These are phyloP conservation scores for Mucor irregularis DNA, from an alignment of 371 early-diverging fungal species.

Conservation along the genomic window DNA sequence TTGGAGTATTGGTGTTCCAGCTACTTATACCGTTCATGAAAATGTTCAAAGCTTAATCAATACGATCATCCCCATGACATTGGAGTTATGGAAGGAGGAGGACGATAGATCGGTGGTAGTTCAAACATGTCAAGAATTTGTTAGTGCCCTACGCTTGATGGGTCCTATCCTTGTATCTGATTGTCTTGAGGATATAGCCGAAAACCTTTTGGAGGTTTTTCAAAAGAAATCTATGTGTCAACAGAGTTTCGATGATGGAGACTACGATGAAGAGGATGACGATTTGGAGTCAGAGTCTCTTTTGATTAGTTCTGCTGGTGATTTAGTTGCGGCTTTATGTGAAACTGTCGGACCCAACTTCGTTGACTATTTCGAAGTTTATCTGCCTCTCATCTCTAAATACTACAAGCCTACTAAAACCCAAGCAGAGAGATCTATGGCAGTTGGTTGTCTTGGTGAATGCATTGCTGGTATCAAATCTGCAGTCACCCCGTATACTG, in stretches of 20 bases:
- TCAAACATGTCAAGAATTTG: conserved; percentile 74
- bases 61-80: conserved; percentile 65
- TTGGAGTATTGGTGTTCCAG: conserved; percentile 74
- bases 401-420: conserved; percentile 73
- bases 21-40: conserved; percentile 64
- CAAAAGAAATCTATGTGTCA: conserved; percentile 82
- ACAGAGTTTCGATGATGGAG: conserved; percentile 67
- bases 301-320: conserved; percentile 77
- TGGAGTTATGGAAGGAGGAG: conserved; percentile 79
- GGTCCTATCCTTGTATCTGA: conserved; percentile 81
- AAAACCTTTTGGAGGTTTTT: conserved; percentile 64
- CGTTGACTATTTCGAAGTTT: conserved; percentile 64
- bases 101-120: conserved; percentile 77
- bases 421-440: conserved; percentile 81
- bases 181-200: conserved; percentile 51
- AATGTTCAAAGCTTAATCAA: conserved; percentile 68
- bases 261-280: conserved; percentile 71
- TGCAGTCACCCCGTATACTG: conserved; percentile 73
- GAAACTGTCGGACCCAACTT: conserved; percentile 73
- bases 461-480: conserved; percentile 66
- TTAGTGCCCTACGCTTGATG: conserved; percentile 67
- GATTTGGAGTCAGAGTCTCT: conserved; percentile 81
- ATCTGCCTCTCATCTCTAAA: conserved; percentile 72
- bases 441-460: conserved; percentile 84
- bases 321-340: conserved; percentile 78